Percentiles rank a stretch among this genome's conserved stretches.
phyloP scores from a whole-genome alignment of 371 early-diverging fungal genomes.

The Mycotypha africana region DNA sequence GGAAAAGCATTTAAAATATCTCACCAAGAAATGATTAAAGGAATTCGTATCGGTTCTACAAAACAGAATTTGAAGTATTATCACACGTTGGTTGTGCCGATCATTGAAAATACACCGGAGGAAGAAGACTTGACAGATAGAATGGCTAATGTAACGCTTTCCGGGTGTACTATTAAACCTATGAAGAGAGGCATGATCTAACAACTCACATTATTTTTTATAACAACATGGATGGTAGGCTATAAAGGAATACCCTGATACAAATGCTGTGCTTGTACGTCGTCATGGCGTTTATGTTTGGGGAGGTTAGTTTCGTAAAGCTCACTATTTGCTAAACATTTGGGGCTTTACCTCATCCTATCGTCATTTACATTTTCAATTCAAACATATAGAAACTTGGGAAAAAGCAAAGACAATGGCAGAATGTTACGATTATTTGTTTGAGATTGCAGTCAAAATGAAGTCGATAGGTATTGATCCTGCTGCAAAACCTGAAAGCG shows the following conservation, averaged over 20 bases:
- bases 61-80: slow-evolving; percentile 62
- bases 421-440: slow-evolving; percentile 98
- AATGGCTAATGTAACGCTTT: slow-evolving; percentile 85
- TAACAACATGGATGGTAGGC: slow-evolving; percentile 44
- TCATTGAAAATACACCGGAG: slow-evolving; percentile 93
- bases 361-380: not conserved
- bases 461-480: slow-evolving; percentile 79
- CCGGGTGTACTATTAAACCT: too few species aligned
- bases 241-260: slow-evolving; percentile 86
- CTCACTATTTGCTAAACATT: not conserved
- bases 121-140: slow-evolving; percentile 90
- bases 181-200: too few species aligned
- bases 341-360: not conserved
- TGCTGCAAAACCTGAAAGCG: slow-evolving; percentile 21
- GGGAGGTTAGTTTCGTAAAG: slow-evolving; percentile 70
- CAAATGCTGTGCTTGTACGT: slow-evolving; percentile 93
- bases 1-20: slow-evolving; percentile 78
- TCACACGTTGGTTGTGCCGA: slow-evolving; percentile 90
- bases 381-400: slow-evolving; percentile 68
- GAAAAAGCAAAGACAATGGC: slow-evolving; percentile 96
- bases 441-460: slow-evolving; percentile 95
- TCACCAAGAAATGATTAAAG: slow-evolving; percentile 99
- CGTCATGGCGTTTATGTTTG: slow-evolving; percentile 91
- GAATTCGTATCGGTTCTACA: slow-evolving; percentile 79
- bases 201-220: too few species aligned